phyloP scores from a whole-genome alignment of 2,329 filamentous ascomycete species.

The Ceratocystis albifundus region DNA sequence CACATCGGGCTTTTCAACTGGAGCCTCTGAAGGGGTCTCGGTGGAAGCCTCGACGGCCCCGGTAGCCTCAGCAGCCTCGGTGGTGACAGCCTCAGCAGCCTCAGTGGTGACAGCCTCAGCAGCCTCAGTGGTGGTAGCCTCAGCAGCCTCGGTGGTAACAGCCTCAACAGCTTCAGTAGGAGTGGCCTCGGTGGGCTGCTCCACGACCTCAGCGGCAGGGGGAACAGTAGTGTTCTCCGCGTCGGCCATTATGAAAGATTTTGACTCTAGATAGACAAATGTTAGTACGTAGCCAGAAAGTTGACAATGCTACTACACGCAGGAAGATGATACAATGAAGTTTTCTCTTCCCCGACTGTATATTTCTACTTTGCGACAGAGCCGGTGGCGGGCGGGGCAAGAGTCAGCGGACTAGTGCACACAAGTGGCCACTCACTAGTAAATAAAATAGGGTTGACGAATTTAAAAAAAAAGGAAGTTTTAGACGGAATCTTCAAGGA shows the following conservation, averaged over 20 bases:
- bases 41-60: conserved; percentile 20
- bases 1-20: conserved; percentile 28
- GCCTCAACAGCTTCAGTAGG: conserved; percentile 26
- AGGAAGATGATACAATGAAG: conserved; percentile 12
- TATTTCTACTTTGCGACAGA: conserved; percentile 21
- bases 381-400: conserved; percentile 18
- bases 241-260: conserved; percentile 18
- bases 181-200: conserved; percentile 26
- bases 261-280: neutral
- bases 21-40: conserved; percentile 27
- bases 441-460: neutral
- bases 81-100: neutral
- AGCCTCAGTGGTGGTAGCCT: conserved; percentile 24
- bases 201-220: conserved; percentile 25
- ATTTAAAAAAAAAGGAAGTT: neutral
- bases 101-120: conserved; percentile 21
- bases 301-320: neutral
- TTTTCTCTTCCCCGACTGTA: conserved; percentile 5
- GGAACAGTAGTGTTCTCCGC: conserved; percentile 21
- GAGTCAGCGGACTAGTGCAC: conserved; percentile 11
- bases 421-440: neutral
- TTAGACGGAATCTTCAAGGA: neutral
- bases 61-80: neutral
- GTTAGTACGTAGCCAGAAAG: neutral
- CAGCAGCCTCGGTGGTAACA: conserved; percentile 11